Percentiles rank a stretch among this genome's conserved stretches.
Evolutionary conservation across 225 moss, liverwort and hornwort genomes (phyloP).

Genomic region (Bryum argenteum): DNA sequence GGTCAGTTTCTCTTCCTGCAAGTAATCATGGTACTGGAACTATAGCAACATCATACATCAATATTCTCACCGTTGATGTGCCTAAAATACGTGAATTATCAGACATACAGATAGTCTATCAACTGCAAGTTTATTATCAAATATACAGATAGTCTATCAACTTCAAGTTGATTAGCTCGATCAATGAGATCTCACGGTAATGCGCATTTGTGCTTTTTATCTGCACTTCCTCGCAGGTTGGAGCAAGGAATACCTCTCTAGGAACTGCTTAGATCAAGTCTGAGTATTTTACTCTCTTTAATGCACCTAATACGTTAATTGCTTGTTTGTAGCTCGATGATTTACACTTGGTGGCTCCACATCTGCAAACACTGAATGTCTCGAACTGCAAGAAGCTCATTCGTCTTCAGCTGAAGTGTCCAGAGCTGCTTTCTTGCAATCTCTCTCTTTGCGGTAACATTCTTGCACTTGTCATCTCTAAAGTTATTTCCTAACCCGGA

Average conservation of each 20-base stretch:
- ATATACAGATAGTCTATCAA: neutral
- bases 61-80: neutral
- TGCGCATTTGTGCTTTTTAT: neutral
- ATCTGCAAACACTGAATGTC: constrained; percentile 75
- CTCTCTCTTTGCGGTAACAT: constrained; percentile 88
- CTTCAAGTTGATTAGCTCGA: constrained; percentile 1
- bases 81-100: neutral
- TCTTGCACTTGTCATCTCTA: constrained; percentile 9
- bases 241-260: neutral
- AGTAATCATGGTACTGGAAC: constrained; percentile 16
- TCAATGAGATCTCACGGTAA: neutral
- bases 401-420: constrained; percentile 87
- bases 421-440: constrained; percentile 76
- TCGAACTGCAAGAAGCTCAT: constrained; percentile 89
- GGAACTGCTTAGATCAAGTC: neutral
- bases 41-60: neutral
- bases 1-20: constrained; percentile 45
- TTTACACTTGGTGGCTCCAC: constrained; percentile 74
- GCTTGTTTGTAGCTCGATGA: constrained; percentile 65
- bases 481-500: constrained; percentile 3
- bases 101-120: too few species aligned
- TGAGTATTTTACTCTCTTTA: constrained; percentile 2
- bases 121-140: neutral
- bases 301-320: constrained; percentile 15
- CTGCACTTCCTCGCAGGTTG: constrained; percentile 15